These are phyloP conservation scores for Coniosporium apollinis DNA, from an alignment of 495 filamentous ascomycete genomes.

Conservation along the genomic window DNA sequence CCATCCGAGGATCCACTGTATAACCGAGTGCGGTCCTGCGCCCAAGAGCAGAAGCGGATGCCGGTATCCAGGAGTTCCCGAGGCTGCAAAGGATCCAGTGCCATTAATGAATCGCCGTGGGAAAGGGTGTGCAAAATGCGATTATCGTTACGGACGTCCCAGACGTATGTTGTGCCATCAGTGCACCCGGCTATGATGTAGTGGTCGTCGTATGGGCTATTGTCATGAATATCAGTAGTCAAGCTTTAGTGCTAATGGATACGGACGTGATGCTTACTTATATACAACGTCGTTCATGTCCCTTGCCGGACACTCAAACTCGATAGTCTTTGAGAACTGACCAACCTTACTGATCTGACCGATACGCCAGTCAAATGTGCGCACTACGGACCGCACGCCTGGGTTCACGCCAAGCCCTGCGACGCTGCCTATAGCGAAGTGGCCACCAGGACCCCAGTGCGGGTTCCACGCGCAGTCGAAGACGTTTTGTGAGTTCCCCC, in stretches of 20 bases:
- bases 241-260: constrained; percentile 6
- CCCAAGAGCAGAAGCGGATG: constrained; percentile 70
- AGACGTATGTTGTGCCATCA: constrained; percentile 66
- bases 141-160: constrained; percentile 49
- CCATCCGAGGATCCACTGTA: constrained; percentile 91
- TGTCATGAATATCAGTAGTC: constrained; percentile 2
- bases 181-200: constrained; percentile 76
- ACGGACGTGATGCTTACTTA: too few relatives aligned
- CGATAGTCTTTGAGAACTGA: too few relatives aligned
- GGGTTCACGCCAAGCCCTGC: constrained; percentile 20
- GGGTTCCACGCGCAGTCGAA: constrained; percentile 76
- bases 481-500: constrained; percentile 46
- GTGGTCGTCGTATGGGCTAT: constrained; percentile 27
- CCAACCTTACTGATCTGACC: too few relatives aligned
- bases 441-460: constrained; percentile 24
- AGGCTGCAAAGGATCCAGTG: constrained; percentile 34
- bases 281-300: constrained; percentile 78
- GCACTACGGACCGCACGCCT: constrained; percentile 32
- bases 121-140: constrained; percentile 44
- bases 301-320: constrained; percentile 53
- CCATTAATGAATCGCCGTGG: constrained; percentile 54
- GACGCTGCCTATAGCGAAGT: constrained; percentile 35
- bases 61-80: constrained; percentile 63
- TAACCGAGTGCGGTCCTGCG: constrained; percentile 45
- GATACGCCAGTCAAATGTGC: too few relatives aligned